Percentiles rank a stretch among this genome's conserved stretches.
Conservation (phyloP, 768 basidiomycete species). For the Suillus americanus region DNA sequence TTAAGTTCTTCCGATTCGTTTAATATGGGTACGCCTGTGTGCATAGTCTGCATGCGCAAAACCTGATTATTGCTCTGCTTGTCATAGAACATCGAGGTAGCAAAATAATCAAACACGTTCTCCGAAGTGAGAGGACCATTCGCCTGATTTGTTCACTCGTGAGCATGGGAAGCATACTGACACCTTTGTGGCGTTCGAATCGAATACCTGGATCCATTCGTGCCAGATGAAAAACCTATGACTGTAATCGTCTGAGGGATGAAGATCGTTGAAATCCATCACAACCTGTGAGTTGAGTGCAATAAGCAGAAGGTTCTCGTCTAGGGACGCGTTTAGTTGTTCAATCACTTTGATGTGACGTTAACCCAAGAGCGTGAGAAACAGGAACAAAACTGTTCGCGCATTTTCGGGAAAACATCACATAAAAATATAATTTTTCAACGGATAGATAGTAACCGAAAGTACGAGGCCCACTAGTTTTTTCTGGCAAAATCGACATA, state of each 20-base stretch:
- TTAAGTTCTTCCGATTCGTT: slow-evolving; percentile 87
- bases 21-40: slow-evolving; percentile 70
- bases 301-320: not conserved
- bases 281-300: not conserved
- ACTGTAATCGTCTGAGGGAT: slow-evolving; percentile 79
- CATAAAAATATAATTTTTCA: too few relatives aligned
- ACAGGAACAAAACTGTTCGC: too few relatives aligned
- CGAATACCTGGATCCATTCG: slow-evolving; percentile 76
- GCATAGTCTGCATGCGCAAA: slow-evolving; percentile 90
- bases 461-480: too few relatives aligned
- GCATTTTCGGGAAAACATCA: too few relatives aligned
- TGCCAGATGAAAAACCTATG: slow-evolving; percentile 89
- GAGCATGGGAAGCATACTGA: not conserved
- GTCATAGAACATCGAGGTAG: slow-evolving; percentile 91
- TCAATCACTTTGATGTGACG: too few relatives aligned
- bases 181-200: slow-evolving; percentile 1
- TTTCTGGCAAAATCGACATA: too few relatives aligned
- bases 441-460: too few relatives aligned
- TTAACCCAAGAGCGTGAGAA: too few relatives aligned
- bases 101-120: slow-evolving; percentile 89
- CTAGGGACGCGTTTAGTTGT: not conserved
- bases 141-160: slow-evolving; percentile 42
- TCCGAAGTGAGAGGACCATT: slow-evolving; percentile 74
- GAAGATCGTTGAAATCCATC: slow-evolving; percentile 63
- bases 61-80: slow-evolving; percentile 92